Base-by-base conservation (phyloP, 768 basidiomycete species). In the Macrolepiota dolichaula region DNA sequence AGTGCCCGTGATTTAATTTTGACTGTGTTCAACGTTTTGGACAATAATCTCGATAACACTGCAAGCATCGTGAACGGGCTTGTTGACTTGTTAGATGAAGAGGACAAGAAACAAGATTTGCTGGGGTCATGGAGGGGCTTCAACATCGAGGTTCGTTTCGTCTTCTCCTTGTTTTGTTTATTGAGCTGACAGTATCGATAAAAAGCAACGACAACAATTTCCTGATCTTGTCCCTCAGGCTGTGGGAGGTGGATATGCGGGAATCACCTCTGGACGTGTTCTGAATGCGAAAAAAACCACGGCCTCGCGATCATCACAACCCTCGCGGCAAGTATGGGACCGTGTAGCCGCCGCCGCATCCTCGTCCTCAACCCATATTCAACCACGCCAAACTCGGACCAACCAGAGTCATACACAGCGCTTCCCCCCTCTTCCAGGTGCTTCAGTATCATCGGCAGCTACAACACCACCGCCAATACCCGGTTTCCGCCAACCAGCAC, bases 1-100 rank as follows among this genome's bases (percentile, higher is more conserved):
- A 85, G 83, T 42, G 91, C 94, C 2, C 80, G 86, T 3, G 96
- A 96, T 72, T 79, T 98, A 63, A 88, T 98, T 54, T 87, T 88
- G 42, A 96, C 92, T 0, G 78, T 96, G n/a, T 96, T 88, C 87
- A 91, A 87, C 69, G 80, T 73, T 46, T 66, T 75, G 73, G 76
- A 79, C 59, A 67, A 70, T 54, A 74, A 76, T 47, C 71, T 90
- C 22, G 94, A 97, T 55, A 80, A 85, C 32, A 91, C 92, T 0
- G 87, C 87, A 0, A 85, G 88, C 63, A 81, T 92, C 36, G 77
- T 94, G 47, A 89, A 87, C 62, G 77, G 82, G 1, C 77, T 92
- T 36, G 85, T 94, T 4, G 93, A 93, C 64, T 73, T 93, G 4
- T 69, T 96, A 7, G 91, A 92, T 2, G 92, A 92, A 38, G 86